Evolutionary conservation across 257 asterid species (phyloP), one percentile per base, ranked within the genome.

Genomic region (Petunia axillaris): DNA sequence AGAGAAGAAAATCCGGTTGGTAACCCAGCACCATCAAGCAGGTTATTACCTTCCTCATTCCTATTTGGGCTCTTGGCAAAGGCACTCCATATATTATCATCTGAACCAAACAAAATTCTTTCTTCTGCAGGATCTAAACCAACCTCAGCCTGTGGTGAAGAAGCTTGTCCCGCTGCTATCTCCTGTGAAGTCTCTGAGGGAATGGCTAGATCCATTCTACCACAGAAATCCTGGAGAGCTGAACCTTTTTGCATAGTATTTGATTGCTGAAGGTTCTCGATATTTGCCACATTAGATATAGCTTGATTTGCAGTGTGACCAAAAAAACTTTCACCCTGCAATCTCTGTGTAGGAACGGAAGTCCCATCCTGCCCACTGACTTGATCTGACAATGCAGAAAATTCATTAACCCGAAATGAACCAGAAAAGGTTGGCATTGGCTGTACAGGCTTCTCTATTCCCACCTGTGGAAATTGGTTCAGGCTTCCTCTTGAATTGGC

Each of bases 51-150:
- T 44, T 89, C 97, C 82, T 86, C 97, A 83, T 86, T 86, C 77
- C 83, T 46, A 79, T 83, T 77, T 55, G 91, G 81, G 80, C 84
- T 81, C 86, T 87, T 87, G 46, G 94, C 93, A 80, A 95, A 95
- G 83, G 93, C 91, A 86, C 91, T 85, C 97, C 95, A 92, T 84
- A 92, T 85, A 79, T 83, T 95, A 84, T 91, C 97, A 82, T 92
- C 96, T 3, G 99, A 91, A 85, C 99, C 98, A 85, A 85, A 95
- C 87, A 95, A 87, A 71, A 95, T 92, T 89, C 88, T 89, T 89
- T 93, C 94, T 89, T 95, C 99, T 38, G 97, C 82, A 39, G 99
- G 97, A 84, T 95, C 98, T 74, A 95, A 92, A 58, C 90, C 85
- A 81, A 82, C 94, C 73, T 91, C 94, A 84, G 86, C 81, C 76